Base-by-base conservation (phyloP, 108 stramenopile species). In the Epipyxis sp. region DNA sequence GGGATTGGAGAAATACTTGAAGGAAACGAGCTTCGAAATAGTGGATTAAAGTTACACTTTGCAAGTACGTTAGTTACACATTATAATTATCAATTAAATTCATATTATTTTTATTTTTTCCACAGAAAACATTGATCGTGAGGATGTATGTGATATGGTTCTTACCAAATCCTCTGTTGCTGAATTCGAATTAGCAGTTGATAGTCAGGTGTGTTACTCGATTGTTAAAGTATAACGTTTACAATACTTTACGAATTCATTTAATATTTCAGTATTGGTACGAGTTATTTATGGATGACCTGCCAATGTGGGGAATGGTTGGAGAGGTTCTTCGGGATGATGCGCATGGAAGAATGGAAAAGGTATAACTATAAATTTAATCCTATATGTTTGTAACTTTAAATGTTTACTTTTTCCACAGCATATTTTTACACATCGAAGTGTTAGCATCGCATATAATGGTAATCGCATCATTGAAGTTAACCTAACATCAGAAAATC, bases 291-390 rank as follows among this genome's bases (percentile, higher is more conserved):
- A 72, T 97, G 54, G 97, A 98, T 72, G 96, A 97, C 76, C 87
- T 98, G 57, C 97, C 97, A 35, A 85, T 97, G 6, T 98, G 95
- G 94, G 95, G 95, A 34, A 94, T 94, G 92, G 95, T 98, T 30
- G 97, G 97, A 42, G 92, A 95, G 84, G 88, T 92, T 86, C 82
- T 91, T 3, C 71, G 71, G 10, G 71, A 74, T 42, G 71, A 74
- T 6, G 43, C 44, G 25, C 50, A 46, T 74, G 71, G 71, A 13
- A 6, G 42, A 6, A 74, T 74, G 71, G 50, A 54, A 20, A 3
- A 20, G 71, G 71, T 74, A 34, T 30, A 32, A 57, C 16, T 57
- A 25, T 57, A 20, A 25, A 57, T 25, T 57, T 57, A n/a, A n/a
- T n/a, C n/a, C n/a, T n/a, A n/a, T n/a, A n/a, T n/a, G n/a, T n/a